These are phyloP conservation scores for Papiliotrema fonsecae DNA, from an alignment of 1,284 basidiomycete species.

Conservation along the genomic window DNA sequence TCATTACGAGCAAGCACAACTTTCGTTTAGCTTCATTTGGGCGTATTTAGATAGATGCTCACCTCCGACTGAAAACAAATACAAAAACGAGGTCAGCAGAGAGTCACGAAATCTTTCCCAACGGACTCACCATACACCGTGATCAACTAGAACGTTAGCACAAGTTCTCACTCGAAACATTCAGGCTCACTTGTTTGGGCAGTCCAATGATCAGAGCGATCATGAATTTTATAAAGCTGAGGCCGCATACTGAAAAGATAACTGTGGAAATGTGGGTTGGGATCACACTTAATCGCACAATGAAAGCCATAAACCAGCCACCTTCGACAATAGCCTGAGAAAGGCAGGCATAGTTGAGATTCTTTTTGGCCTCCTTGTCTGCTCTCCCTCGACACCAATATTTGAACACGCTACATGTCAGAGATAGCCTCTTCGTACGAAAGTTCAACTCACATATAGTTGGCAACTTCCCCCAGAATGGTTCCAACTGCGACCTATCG, in stretches of 20 bases:
- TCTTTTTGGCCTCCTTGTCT: slow-evolving; percentile 64
- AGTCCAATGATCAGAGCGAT: slow-evolving; percentile 67
- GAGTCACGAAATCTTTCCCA: not conserved
- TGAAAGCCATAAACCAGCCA: slow-evolving; percentile 68
- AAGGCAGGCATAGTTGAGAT: slow-evolving; percentile 69
- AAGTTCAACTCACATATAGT: not conserved
- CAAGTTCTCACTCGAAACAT: too few species aligned
- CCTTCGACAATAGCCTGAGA: slow-evolving; percentile 70
- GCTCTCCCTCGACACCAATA: slow-evolving; percentile 57
- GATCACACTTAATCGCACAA: slow-evolving; percentile 69
- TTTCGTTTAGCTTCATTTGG: not conserved
- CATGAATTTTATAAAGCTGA: slow-evolving; percentile 27
- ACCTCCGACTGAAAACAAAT: too few species aligned
- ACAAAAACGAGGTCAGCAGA: slow-evolving; percentile 30
- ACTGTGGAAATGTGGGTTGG: slow-evolving; percentile 52
- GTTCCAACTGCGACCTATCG: slow-evolving; percentile 38
- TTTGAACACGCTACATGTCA: slow-evolving; percentile 44
- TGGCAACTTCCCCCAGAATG: slow-evolving; percentile 33
- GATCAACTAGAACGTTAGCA: too few species aligned
- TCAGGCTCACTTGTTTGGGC: too few species aligned
- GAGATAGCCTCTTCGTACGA: slow-evolving; percentile 46
- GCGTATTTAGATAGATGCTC: too few species aligned
- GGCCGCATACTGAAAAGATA: not conserved
- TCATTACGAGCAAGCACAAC: not conserved
- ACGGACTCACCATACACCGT: not conserved